Evolutionary conservation across 2,329 filamentous ascomycete genomes (phyloP), one percentile per base, ranked within the genome.

Genomic region (Cladosporium phlei): DNA sequence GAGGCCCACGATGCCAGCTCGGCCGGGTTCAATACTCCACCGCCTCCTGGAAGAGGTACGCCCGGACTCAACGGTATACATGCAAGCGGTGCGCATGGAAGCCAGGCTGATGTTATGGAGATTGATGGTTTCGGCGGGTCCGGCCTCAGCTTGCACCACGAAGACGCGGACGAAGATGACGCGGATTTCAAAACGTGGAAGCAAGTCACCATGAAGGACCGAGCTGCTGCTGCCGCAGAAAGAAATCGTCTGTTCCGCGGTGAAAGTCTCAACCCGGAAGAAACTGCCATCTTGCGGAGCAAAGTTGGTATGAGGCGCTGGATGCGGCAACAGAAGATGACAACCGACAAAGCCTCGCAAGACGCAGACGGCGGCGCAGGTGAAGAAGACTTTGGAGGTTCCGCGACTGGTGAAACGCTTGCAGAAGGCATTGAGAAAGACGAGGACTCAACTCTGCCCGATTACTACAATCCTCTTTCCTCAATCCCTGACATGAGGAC

Each of bases 181-280:
- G 71, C 78, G 2, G 91, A 96, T 62, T 95, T 93, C 70, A 95
- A 94, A 65, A 86, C 93, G 27, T 98, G 94, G 93, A 98, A 97
- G 70, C 91, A 97, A 67, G 88, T 95, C 30, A 98, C 93, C 2
- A 97, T 97, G 69, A 96, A 93, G 64, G 90, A 95, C 60, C 83
- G 93, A 52, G 93, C 93, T 3, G 72, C 85, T 19, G 81, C 91
- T 44, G 86, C 93, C 49, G 88, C 90, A 53, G 88, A 95, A 63
- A 80, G 93, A 24, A 83, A 89, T 65, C 80, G 86, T 29, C 78
- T 98, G 11, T 95, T 98, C 69, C 85, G 85, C 51, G 86, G 85
- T 40, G 84, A 89, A 58, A 87, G 83, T 59, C 74, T 98, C 39
- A 95, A 96, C 61, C 67, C 78, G 1, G 93, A 98, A 22, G 88